These are phyloP conservation scores for Pugionium dolabratum DNA, from an alignment of 345 rosid species.

Conservation along the genomic window DNA sequence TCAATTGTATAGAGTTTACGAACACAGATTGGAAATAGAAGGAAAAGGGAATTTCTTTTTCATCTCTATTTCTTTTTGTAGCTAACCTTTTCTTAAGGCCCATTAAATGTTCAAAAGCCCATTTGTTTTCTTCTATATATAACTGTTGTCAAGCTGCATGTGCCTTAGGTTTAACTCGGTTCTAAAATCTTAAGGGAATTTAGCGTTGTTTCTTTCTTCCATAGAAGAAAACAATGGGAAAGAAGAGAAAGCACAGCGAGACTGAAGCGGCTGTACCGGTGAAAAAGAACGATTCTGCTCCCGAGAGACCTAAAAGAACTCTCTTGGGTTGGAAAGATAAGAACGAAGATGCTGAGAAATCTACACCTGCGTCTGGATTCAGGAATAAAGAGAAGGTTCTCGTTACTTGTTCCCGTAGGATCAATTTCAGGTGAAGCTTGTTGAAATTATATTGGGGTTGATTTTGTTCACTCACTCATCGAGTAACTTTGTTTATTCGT, in stretches of 20 bases:
- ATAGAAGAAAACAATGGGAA: slow-evolving; percentile 49
- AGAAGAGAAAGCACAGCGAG: slow-evolving; percentile 81
- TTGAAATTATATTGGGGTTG: background rate
- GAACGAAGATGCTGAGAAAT: slow-evolving; percentile 38
- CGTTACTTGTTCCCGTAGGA: slow-evolving; percentile 91
- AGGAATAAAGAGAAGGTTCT: slow-evolving; percentile 96
- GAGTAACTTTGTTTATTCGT: background rate
- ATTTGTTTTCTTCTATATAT: too few relatives aligned
- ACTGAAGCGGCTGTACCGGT: slow-evolving; percentile 42
- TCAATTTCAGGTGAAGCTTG: slow-evolving; percentile 66
- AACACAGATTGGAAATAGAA: too few relatives aligned
- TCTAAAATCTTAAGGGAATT: too few relatives aligned
- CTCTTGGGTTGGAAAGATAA: slow-evolving; percentile 86
- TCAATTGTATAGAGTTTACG: too few relatives aligned
- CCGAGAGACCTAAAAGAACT: slow-evolving; percentile 72
- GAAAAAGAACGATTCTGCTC: slow-evolving; percentile 54
- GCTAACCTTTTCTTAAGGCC: too few relatives aligned
- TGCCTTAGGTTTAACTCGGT: too few relatives aligned
- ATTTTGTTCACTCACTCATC: background rate
- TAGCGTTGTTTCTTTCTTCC: background rate
- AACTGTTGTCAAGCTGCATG: too few relatives aligned
- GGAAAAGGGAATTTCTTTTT: too few relatives aligned
- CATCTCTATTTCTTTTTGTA: too few relatives aligned
- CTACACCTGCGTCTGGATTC: slow-evolving; percentile 38
- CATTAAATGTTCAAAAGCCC: too few relatives aligned